phyloP scores from a whole-genome alignment of 257 asterid species.

The Solanum infundibuliforme region DNA sequence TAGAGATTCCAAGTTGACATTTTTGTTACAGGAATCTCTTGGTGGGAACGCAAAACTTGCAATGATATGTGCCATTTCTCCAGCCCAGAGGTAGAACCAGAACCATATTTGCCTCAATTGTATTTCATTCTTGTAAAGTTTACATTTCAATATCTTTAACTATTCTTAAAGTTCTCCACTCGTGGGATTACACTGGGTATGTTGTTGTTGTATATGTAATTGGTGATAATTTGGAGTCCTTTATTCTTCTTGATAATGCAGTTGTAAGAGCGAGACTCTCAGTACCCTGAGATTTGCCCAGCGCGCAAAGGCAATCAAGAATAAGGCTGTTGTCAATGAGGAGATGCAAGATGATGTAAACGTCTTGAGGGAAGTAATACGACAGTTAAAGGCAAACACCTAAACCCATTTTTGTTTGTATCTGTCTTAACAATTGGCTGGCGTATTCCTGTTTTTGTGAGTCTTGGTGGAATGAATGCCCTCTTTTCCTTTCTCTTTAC shows the following conservation, averaged over 20 bases:
- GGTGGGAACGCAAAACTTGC: conserved; percentile 98
- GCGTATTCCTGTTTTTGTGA: not conserved
- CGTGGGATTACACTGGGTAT: not conserved
- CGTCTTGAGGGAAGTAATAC: conserved; percentile 73
- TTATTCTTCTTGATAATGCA: conserved; percentile 23
- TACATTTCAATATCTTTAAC: not conserved
- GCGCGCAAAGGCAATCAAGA: conserved; percentile 96
- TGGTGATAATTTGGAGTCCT: not conserved
- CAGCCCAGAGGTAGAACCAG: conserved; percentile 57
- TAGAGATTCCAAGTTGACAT: conserved; percentile 95
- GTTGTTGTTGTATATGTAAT: not conserved
- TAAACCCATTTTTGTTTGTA: not conserved
- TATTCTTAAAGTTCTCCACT: not conserved
- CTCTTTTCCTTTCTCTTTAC: not conserved
- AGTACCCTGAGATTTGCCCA: conserved; percentile 97
- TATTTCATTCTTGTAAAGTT: not conserved
- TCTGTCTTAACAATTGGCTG: not conserved
- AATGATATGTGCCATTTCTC: conserved; percentile 96
- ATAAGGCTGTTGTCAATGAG: conserved; percentile 82
- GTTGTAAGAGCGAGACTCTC: conserved; percentile 85
- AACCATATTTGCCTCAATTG: not conserved
- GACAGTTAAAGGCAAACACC: conserved; percentile 53
- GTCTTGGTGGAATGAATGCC: not conserved
- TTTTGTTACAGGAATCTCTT: conserved; percentile 91
- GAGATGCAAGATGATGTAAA: conserved; percentile 95